Conservation (phyloP, 1,139 yeast species). For the Lodderomyces pseudojiufengensis region DNA sequence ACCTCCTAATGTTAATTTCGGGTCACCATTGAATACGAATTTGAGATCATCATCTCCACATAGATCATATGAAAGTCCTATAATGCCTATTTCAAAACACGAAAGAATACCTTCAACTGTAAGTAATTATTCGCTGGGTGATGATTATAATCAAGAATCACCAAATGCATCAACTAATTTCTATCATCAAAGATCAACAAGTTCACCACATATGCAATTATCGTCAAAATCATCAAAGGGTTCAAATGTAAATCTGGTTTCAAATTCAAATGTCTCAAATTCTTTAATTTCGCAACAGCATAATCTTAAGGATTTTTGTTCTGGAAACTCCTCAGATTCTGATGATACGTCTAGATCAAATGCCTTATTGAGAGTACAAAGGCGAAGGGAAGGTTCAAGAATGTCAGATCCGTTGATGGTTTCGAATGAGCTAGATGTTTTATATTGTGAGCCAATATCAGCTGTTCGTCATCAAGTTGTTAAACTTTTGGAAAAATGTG, state of each 20-base stretch:
- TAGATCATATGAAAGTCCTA: constrained; percentile 22
- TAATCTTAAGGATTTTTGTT: constrained; percentile 23
- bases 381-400: constrained; percentile 52
- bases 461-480: constrained; percentile 70
- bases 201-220: constrained; percentile 7
- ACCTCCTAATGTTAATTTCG: constrained; percentile 12
- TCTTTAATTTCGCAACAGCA: constrained; percentile 1
- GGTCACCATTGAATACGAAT: constrained; percentile 11
- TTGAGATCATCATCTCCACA: constrained; percentile 30
- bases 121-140: constrained; percentile 36
- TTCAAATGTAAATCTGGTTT: constrained; percentile 29
- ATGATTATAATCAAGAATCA: constrained; percentile 20
- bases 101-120: constrained; percentile 35
- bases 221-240: constrained; percentile 3
- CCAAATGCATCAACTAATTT: constrained; percentile 2
- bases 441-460: constrained; percentile 86
- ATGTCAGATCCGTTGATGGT: constrained; percentile 14
- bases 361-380: constrained; percentile 54
- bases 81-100: constrained; percentile 16
- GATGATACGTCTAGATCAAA: constrained; percentile 54
- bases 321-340: constrained; percentile 68
- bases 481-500: constrained; percentile 61
- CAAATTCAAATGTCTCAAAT: constrained; percentile 67
- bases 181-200: constrained; percentile 7
- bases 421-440: constrained; percentile 51